phyloP scores from a whole-genome alignment of 1,139 yeast species.

The Yamadazyma triangularis region DNA sequence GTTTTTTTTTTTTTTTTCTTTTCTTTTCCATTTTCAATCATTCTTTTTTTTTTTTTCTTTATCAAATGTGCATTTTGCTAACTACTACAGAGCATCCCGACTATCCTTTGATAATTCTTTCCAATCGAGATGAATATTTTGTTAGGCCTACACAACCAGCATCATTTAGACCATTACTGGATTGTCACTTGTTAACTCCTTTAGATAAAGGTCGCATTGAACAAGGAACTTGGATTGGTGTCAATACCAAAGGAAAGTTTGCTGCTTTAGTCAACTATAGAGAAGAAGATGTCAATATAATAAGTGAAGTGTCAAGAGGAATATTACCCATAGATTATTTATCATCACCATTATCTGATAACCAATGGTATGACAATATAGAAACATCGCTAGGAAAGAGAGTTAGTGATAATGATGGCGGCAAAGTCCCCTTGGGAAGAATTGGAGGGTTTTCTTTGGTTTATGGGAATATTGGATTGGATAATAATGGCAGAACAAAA shows the following conservation, averaged over 20 bases:
- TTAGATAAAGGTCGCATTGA: conserved; percentile 68
- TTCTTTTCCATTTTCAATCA: no score
- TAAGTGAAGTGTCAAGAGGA: conserved; percentile 65
- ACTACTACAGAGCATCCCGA: conserved; percentile 60
- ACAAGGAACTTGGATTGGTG: conserved; percentile 93
- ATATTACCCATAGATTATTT: conserved; percentile 60
- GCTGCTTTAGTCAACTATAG: conserved; percentile 76
- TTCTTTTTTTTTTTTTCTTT: no score
- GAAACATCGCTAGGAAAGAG: conserved; percentile 21
- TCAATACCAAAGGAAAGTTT: conserved; percentile 55
- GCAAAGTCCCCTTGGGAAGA: conserved; percentile 33
- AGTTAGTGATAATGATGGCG: conserved; percentile 3
- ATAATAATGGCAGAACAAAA: no score
- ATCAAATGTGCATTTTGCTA: conserved; percentile 58
- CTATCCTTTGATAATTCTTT: conserved; percentile 64
- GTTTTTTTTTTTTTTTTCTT: no score
- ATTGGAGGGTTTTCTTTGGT: conserved; percentile 86
- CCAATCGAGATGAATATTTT: conserved; percentile 85
- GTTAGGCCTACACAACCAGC: conserved; percentile 69
- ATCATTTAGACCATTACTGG: conserved; percentile 36
- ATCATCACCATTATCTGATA: conserved; percentile 28
- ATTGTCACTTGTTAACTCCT: conserved; percentile 55
- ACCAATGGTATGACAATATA: conserved; percentile 45
- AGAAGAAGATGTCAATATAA: conserved; percentile 28
- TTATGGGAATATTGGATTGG: conserved; percentile 58